Conservation (phyloP, 306 rosid genomes). For the Cicer bijugum region DNA sequence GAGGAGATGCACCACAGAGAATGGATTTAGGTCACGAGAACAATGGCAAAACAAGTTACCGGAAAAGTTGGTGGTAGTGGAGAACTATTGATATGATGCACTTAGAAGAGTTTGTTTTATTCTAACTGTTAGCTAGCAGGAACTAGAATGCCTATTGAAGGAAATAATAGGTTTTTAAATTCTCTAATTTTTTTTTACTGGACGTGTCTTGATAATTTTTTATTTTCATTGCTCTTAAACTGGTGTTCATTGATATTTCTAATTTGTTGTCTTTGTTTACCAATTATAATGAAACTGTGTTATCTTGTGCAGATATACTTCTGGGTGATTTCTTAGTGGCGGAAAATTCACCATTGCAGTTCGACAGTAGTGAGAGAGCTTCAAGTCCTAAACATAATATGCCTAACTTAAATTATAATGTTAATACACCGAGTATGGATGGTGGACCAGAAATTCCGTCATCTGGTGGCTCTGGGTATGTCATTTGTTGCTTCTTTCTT, state of each 20-base stretch:
- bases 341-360: slow-evolving; percentile 74
- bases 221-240: slow-evolving; percentile 11
- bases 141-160: slow-evolving; percentile 11
- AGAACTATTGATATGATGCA: background rate
- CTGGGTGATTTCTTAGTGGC: slow-evolving; percentile 91
- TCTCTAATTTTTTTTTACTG: slow-evolving; percentile 27
- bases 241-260: slow-evolving; percentile 29
- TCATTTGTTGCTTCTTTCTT: slow-evolving; percentile 29
- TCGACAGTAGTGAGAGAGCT: slow-evolving; percentile 69
- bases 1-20: background rate
- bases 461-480: slow-evolving; percentile 71
- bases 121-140: slow-evolving; percentile 8
- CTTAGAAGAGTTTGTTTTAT: slow-evolving; percentile 13
- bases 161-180: slow-evolving; percentile 27
- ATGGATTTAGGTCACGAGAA: background rate
- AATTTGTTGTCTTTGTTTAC: slow-evolving; percentile 26
- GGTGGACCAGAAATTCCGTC: slow-evolving; percentile 55
- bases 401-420: slow-evolving; percentile 52
- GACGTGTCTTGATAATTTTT: slow-evolving; percentile 15
- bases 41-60: background rate
- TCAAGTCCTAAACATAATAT: slow-evolving; percentile 61
- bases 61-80: background rate
- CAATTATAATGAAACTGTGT: slow-evolving; percentile 41
- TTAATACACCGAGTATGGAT: slow-evolving; percentile 52
- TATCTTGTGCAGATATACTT: slow-evolving; percentile 67